Percentiles rank a stretch among this genome's conserved stretches.
Evolutionary conservation across 2,329 filamentous ascomycete genomes (phyloP).

Genomic region (Sarocladium kiliense): DNA sequence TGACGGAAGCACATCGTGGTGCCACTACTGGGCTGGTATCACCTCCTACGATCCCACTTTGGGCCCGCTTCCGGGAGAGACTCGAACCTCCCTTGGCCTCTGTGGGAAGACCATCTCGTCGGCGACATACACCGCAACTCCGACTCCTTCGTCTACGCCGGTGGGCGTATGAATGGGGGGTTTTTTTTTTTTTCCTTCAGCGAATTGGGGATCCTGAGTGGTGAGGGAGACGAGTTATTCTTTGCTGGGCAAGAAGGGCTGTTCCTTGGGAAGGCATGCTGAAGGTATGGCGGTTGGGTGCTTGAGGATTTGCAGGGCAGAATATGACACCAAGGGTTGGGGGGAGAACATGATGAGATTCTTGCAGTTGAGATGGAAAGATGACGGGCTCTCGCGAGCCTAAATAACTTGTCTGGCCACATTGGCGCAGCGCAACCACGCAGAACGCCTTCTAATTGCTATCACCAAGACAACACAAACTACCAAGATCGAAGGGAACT

Average conservation of each 20-base stretch:
- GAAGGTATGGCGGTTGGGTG: no score
- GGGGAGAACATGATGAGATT: no score
- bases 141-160: neutral
- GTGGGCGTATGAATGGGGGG: neutral
- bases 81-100: conserved; percentile 23
- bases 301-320: no score
- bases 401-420: neutral
- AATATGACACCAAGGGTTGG: no score
- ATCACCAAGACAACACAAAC: no score
- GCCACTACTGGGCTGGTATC: conserved; percentile 33
- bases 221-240: neutral
- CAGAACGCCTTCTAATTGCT: neutral
- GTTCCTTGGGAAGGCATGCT: no score
- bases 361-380: neutral
- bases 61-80: conserved; percentile 32
- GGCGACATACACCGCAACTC: neutral
- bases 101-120: conserved; percentile 17
- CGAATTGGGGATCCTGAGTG: no score
- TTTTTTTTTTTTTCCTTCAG: no score
- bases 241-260: neutral
- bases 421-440: no score
- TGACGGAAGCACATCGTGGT: conserved; percentile 28
- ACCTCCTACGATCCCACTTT: conserved; percentile 26
- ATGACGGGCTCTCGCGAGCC: neutral
- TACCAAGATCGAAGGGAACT: neutral